Evolutionary conservation across 169 alveolate genomes (phyloP).

Genomic region (Cryptosporidium sp.): DNA sequence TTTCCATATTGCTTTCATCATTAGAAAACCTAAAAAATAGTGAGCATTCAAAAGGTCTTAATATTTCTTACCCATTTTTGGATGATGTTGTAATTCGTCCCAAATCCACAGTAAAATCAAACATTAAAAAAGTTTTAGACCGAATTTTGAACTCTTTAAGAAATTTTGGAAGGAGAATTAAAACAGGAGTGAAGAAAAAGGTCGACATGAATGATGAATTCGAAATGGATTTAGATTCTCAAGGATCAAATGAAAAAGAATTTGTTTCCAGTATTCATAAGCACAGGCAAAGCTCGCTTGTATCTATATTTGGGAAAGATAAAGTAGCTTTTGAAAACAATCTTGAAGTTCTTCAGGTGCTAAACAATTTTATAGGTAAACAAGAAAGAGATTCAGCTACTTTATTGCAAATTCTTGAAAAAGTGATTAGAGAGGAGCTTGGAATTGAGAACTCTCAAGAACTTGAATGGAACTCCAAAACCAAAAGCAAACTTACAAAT

Average conservation of each 20-base stretch:
- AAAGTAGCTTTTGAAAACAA: constrained; percentile 1
- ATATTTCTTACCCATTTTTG: constrained; percentile 38
- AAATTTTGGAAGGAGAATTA: constrained; percentile 33
- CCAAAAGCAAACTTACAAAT: not conserved
- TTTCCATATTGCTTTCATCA: constrained; percentile 41
- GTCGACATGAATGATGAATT: not conserved
- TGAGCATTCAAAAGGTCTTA: not conserved
- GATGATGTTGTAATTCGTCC: constrained; percentile 43
- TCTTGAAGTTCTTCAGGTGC: not conserved
- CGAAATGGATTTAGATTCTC: not conserved
- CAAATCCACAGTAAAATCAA: constrained; percentile 19
- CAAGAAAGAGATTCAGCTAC: constrained; percentile 39
- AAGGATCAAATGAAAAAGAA: not conserved
- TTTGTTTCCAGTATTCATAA: not conserved
- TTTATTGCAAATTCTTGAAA: constrained; percentile 8
- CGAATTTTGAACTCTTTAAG: constrained; percentile 15
- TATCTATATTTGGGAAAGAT: constrained; percentile 28
- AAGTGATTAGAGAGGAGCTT: not conserved
- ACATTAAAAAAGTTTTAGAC: not conserved
- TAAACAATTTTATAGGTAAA: constrained; percentile 37
- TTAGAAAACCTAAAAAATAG: constrained; percentile 15
- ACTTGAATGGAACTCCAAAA: not conserved
- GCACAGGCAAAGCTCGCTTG: not conserved
- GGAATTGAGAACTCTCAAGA: constrained; percentile 23
- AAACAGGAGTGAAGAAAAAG: constrained; percentile 1